These are phyloP conservation scores for Coemansia sp. DNA, from an alignment of 192 early-diverging fungal genomes.

Conservation along the genomic window DNA sequence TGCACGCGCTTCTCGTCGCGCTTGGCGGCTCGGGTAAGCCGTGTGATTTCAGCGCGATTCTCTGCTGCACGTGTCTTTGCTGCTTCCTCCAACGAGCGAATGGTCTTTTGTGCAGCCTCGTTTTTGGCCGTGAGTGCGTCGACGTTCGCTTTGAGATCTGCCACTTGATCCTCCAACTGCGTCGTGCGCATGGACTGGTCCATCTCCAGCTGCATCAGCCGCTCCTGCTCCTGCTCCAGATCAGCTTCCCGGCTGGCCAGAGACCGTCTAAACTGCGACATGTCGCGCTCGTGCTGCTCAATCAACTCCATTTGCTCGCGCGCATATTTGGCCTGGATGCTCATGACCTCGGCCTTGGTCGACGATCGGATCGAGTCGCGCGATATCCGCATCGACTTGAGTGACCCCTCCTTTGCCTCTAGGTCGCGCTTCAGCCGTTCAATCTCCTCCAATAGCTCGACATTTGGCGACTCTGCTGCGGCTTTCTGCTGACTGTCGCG, in stretches of 20 bases:
- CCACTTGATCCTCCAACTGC: constrained; percentile 45
- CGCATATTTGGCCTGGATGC: constrained; percentile 44
- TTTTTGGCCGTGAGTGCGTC: constrained; percentile 12
- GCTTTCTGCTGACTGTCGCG: constrained; percentile 9
- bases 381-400: constrained; percentile 48
- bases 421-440: constrained; percentile 42
- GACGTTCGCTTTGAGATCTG: constrained; percentile 29
- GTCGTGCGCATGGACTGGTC: constrained; percentile 36
- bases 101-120: constrained; percentile 9
- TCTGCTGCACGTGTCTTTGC: constrained; percentile 24
- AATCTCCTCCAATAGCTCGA: constrained; percentile 32
- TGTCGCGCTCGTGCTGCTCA: constrained; percentile 32
- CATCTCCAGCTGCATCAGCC: constrained; percentile 48
- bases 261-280: constrained; percentile 25
- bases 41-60: constrained; percentile 17
- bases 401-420: constrained; percentile 40
- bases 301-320: constrained; percentile 37
- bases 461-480: constrained; percentile 33
- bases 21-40: constrained; percentile 17
- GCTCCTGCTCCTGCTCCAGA: constrained; percentile 46
- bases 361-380: constrained; percentile 45
- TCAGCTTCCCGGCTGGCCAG: constrained; percentile 36
- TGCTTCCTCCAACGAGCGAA: constrained; percentile 28
- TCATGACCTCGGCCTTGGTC: constrained; percentile 47
- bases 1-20: constrained; percentile 30